Percentiles rank a stretch among this genome's conserved stretches.
These are phyloP conservation scores for Leccinum disarticulatum DNA, from an alignment of 768 basidiomycete species.

Conservation along the genomic window DNA sequence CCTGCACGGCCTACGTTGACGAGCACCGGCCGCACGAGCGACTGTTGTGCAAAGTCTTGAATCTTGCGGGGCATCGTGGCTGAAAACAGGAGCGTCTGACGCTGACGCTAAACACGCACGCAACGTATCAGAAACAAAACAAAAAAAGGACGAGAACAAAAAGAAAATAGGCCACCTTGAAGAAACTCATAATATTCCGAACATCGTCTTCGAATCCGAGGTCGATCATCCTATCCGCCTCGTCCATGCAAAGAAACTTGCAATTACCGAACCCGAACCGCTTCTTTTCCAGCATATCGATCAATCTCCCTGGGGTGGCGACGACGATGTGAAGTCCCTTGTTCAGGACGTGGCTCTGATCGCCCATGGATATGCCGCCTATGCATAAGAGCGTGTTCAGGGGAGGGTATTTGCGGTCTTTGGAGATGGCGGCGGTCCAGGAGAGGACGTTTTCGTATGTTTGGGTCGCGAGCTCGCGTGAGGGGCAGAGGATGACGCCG, in stretches of 20 bases:
- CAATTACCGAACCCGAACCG: constrained; percentile 90
- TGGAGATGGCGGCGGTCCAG: constrained; percentile 83
- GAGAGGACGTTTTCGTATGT: constrained; percentile 92
- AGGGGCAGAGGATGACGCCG: constrained; percentile 95
- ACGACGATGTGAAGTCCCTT: constrained; percentile 95
- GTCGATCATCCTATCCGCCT: constrained; percentile 99
- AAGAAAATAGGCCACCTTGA: constrained; percentile 61
- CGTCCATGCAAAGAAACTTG: constrained; percentile 98
- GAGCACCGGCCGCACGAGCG: constrained; percentile 89
- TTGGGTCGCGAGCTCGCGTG: constrained; percentile 93
- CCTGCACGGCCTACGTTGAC: constrained; percentile 99
- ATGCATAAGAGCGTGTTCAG: constrained; percentile 91
- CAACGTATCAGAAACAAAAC: background rate
- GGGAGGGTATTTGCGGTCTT: constrained; percentile 78
- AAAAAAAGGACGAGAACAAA: background rate
- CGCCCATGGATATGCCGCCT: constrained; percentile 97
- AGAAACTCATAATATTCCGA: constrained; percentile 98
- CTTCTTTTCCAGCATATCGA: constrained; percentile 98
- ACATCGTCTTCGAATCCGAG: constrained; percentile 99
- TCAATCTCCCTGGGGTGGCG: constrained; percentile 93
- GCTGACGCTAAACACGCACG: constrained; percentile 64
- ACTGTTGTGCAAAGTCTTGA: constrained; percentile 97
- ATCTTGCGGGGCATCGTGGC: constrained; percentile 99
- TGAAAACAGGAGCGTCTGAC: constrained; percentile 95
- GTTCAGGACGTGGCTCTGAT: constrained; percentile 89